A percentile compares a stretch with the other conserved stretches of the same genome.
These are phyloP conservation scores for Kalanchoe fedtschenkoi DNA, from an alignment of 164 flowering plant species.

Conservation along the genomic window DNA sequence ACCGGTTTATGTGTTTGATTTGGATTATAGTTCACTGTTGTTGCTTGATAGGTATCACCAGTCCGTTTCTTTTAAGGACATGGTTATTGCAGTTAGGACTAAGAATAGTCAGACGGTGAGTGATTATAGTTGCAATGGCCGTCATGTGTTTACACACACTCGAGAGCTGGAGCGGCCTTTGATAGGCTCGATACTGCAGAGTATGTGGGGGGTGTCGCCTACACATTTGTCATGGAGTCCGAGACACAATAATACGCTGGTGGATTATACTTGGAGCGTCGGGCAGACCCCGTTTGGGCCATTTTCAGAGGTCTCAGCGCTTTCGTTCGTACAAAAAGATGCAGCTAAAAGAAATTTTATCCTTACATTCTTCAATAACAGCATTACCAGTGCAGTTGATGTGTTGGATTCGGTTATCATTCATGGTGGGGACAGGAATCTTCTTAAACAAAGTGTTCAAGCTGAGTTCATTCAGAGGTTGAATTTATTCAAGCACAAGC, in stretches of 20 bases:
- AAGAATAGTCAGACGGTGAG: constrained; percentile 82
- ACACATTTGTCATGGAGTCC: constrained; percentile 91
- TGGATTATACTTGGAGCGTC: constrained; percentile 95
- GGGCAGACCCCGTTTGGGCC: constrained; percentile 99
- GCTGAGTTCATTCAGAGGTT: constrained; percentile 73
- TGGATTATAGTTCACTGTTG: constrained; percentile 49
- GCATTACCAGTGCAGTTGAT: constrained; percentile 67
- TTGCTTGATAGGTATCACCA: constrained; percentile 91
- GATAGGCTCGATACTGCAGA: constrained; percentile 86
- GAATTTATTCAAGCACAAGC: constrained; percentile 80
- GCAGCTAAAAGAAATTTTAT: constrained; percentile 86
- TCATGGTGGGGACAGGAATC: constrained; percentile 73
- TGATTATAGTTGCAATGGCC: constrained; percentile 92
- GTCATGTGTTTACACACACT: constrained; percentile 73
- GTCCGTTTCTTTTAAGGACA: constrained; percentile 80
- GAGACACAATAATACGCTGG: constrained; percentile 60
- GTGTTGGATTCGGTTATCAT: constrained; percentile 60
- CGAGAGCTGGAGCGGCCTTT: constrained; percentile 82
- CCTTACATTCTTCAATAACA: constrained; percentile 65
- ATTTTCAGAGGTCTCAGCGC: constrained; percentile 59
- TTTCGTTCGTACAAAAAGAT: constrained; percentile 92
- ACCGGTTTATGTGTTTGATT: constrained; percentile 92
- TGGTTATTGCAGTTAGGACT: constrained; percentile 95
- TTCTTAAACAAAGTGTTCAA: constrained; percentile 41
- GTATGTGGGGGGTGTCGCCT: constrained; percentile 98